A percentile compares a stretch with the other conserved stretches of the same genome.
Conservation (phyloP, 2,329 filamentous ascomycete genomes). For the Bipolaris oryzae region DNA sequence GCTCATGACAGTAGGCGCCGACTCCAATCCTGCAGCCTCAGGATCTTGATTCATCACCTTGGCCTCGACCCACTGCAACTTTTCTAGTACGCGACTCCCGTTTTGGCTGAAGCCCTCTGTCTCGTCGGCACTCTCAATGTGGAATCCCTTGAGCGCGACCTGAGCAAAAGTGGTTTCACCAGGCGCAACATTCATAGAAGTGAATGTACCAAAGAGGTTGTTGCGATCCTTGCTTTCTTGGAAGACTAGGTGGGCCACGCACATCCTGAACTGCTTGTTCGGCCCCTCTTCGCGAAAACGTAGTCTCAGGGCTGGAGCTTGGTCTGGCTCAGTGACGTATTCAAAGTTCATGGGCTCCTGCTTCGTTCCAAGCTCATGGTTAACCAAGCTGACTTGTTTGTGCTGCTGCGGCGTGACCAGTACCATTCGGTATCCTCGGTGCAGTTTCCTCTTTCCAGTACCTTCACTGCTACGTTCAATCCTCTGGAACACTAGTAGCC, state of each 20-base stretch:
- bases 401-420: conserved; percentile 78
- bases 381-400: conserved; percentile 77
- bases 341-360: conserved; percentile 76
- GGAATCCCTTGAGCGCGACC: conserved; percentile 68
- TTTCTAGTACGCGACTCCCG: conserved; percentile 51
- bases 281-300: conserved; percentile 66
- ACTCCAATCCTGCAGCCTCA: conserved; percentile 59
- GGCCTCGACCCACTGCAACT: conserved; percentile 67
- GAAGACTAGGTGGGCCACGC: conserved; percentile 79
- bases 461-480: conserved; percentile 71
- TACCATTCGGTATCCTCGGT: conserved; percentile 79
- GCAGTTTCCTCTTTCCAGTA: conserved; percentile 72
- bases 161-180: conserved; percentile 75
- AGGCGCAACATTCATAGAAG: conserved; percentile 70
- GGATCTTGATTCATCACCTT: conserved; percentile 75
- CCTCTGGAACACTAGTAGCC: conserved; percentile 76
- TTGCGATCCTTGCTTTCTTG: conserved; percentile 72
- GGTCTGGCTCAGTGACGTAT: conserved; percentile 63
- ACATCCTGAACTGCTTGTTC: conserved; percentile 54
- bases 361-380: conserved; percentile 67
- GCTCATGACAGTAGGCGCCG: conserved; percentile 72
- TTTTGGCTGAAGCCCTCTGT: conserved; percentile 50
- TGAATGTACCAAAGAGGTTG: conserved; percentile 73
- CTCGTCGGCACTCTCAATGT: conserved; percentile 64
- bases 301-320: conserved; percentile 72